Percentiles rank a stretch among this genome's conserved stretches.
Conservation (phyloP, 1,139 yeast species). For the Candida tetrigidarum region DNA sequence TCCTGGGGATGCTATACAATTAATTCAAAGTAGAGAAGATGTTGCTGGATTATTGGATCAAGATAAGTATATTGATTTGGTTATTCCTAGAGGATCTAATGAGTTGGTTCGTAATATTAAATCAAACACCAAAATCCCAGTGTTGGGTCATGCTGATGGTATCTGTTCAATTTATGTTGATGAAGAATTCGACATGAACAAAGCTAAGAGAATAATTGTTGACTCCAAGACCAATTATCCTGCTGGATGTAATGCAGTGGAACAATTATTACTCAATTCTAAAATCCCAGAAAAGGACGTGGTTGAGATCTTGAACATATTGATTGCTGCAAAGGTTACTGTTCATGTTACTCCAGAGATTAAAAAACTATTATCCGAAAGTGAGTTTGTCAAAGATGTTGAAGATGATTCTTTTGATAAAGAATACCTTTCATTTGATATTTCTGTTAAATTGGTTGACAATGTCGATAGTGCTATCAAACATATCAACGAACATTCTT, state of each 20-base stretch:
- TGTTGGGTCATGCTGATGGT: constrained; percentile 98
- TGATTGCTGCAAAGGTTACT: constrained; percentile 70
- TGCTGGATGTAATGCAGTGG: constrained; percentile 98
- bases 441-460: constrained; percentile 69
- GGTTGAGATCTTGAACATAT: constrained; percentile 47
- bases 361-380: constrained; percentile 22
- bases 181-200: constrained; percentile 69
- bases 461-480: constrained; percentile 70
- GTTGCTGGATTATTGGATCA: constrained; percentile 83
- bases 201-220: constrained; percentile 74
- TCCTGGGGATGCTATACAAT: constrained; percentile 81
- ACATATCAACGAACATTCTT: constrained; percentile 89
- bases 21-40: constrained; percentile 87
- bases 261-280: constrained; percentile 74
- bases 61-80: constrained; percentile 90
- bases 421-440: constrained; percentile 82
- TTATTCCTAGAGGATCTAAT: constrained; percentile 96
- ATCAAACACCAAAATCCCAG: constrained; percentile 89
- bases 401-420: constrained; percentile 70
- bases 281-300: constrained; percentile 46
- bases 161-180: constrained; percentile 89
- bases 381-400: constrained; percentile 33
- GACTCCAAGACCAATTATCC: constrained; percentile 97
- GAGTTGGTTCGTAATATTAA: constrained; percentile 87
- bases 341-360: constrained; percentile 68